phyloP scores from a whole-genome alignment of 768 basidiomycete genomes.

The Cubamyces lactineus region DNA sequence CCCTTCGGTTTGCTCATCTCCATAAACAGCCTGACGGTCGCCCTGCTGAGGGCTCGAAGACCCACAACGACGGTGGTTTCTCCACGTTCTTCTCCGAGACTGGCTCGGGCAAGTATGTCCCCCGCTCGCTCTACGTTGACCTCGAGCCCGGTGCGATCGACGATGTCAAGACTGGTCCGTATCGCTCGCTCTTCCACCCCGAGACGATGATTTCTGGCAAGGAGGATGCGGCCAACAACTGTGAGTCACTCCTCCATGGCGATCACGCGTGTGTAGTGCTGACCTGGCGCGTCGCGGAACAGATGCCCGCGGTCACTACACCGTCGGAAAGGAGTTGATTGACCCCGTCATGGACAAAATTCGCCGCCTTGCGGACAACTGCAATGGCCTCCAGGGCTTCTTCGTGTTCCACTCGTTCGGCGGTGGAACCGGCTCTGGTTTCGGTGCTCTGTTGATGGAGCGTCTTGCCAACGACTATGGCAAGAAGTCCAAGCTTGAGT shows the following conservation, averaged over 20 bases:
- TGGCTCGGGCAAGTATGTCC: slow-evolving; percentile 92
- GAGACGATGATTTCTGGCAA: slow-evolving; percentile 97
- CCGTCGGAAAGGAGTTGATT: slow-evolving; percentile 97
- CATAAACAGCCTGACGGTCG: slow-evolving; percentile 84
- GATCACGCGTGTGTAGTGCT: neutral
- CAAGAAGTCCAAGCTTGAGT: slow-evolving; percentile 98
- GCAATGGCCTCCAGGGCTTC: slow-evolving; percentile 96
- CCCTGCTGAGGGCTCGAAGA: slow-evolving; percentile 63
- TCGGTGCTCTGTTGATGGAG: slow-evolving; percentile 95
- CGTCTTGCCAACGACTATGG: slow-evolving; percentile 96
- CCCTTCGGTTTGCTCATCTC: neutral
- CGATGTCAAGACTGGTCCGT: slow-evolving; percentile 90
- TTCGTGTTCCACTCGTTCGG: slow-evolving; percentile 99
- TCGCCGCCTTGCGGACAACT: slow-evolving; percentile 94
- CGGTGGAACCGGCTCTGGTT: slow-evolving; percentile 98
- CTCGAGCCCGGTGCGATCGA: slow-evolving; percentile 95
- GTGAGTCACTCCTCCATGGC: slow-evolving; percentile 48
- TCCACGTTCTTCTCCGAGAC: slow-evolving; percentile 98
- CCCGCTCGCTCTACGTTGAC: slow-evolving; percentile 95
- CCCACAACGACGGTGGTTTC: slow-evolving; percentile 73
- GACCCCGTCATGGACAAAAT: slow-evolving; percentile 96
- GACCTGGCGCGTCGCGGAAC: slow-evolving; percentile 22
- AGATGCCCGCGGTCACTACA: slow-evolving; percentile 99
- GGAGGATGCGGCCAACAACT: slow-evolving; percentile 99
- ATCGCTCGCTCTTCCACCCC: slow-evolving; percentile 95